Evolutionary conservation across 2,329 filamentous ascomycete species (phyloP).

Genomic region (Aaosphaeria arxii): DNA sequence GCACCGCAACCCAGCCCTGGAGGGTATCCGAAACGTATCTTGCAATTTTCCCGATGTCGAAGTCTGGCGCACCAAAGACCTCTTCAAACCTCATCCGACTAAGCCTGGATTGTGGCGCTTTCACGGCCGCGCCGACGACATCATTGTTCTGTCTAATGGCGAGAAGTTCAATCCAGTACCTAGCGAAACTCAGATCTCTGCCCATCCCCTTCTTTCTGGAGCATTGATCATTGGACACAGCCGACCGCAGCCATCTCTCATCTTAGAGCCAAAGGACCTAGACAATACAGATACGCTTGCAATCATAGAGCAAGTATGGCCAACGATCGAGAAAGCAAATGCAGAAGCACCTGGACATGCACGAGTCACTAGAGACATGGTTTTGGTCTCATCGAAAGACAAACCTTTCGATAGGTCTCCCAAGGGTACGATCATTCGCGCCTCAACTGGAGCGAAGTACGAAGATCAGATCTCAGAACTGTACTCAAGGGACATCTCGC

Average conservation of each 20-base stretch:
- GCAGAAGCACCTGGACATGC: conserved; percentile 49
- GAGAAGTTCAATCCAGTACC: conserved; percentile 49
- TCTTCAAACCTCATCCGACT: conserved; percentile 46
- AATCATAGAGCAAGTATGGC: conserved; percentile 49
- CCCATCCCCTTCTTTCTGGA: conserved; percentile 53
- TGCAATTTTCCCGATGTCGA: conserved; percentile 9
- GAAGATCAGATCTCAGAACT: conserved; percentile 45
- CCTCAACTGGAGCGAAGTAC: conserved; percentile 51
- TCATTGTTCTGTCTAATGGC: conserved; percentile 47
- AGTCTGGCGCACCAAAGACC: conserved; percentile 28
- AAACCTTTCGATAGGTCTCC: conserved; percentile 53
- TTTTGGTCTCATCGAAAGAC: conserved; percentile 47
- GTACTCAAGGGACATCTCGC: conserved; percentile 29
- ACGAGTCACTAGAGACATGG: conserved; percentile 53
- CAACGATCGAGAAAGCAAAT: conserved; percentile 52
- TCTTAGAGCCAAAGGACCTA: conserved; percentile 52
- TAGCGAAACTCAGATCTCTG: conserved; percentile 54
- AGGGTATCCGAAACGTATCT: conserved; percentile 7
- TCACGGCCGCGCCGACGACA: conserved; percentile 46
- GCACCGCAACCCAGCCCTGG: background rate
- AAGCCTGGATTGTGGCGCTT: conserved; percentile 47
- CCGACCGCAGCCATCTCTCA: conserved; percentile 50
- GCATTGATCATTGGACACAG: conserved; percentile 57
- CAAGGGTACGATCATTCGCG: conserved; percentile 56
- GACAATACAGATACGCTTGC: conserved; percentile 41